A percentile compares a stretch with the other conserved stretches of the same genome.
These are phyloP conservation scores for Liquidambar formosana DNA, from an alignment of 164 flowering plant species.

Conservation along the genomic window DNA sequence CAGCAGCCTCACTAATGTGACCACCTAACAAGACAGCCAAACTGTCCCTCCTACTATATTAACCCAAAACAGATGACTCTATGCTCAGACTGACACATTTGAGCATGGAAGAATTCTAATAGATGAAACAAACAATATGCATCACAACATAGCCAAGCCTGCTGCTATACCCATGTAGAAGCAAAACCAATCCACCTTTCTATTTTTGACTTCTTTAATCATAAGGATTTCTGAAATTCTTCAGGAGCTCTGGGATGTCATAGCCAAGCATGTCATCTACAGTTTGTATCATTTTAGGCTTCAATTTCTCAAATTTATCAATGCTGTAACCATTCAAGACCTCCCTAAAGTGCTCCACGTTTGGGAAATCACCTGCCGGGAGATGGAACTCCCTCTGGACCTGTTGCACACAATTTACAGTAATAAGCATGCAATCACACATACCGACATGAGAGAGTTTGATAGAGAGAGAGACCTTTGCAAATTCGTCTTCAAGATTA, in stretches of 20 bases:
- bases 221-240: slow-evolving; percentile 72
- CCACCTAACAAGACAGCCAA: too few species aligned
- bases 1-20: too few species aligned
- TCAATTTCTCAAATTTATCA: slow-evolving; percentile 89
- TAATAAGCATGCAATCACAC: background rate
- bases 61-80: too few species aligned
- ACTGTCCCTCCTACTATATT: too few species aligned
- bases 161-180: too few species aligned
- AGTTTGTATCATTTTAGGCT: slow-evolving; percentile 84
- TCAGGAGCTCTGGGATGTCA: slow-evolving; percentile 87
- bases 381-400: slow-evolving; percentile 79
- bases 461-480: slow-evolving; percentile 50
- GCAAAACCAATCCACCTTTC: background rate
- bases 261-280: slow-evolving; percentile 92
- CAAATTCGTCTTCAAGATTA: slow-evolving; percentile 82
- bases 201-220: slow-evolving; percentile 24
- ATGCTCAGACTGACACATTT: too few species aligned
- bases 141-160: too few species aligned
- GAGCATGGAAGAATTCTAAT: too few species aligned
- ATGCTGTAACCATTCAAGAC: slow-evolving; percentile 68
- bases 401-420: slow-evolving; percentile 29
- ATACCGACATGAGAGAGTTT: background rate
- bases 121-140: too few species aligned
- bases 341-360: slow-evolving; percentile 77
- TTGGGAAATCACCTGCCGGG: slow-evolving; percentile 86